Evolutionary conservation across 192 early-diverging fungal genomes (phyloP), one percentile per base, ranked within the genome.

Genomic region (Diversispora eburnea): DNA sequence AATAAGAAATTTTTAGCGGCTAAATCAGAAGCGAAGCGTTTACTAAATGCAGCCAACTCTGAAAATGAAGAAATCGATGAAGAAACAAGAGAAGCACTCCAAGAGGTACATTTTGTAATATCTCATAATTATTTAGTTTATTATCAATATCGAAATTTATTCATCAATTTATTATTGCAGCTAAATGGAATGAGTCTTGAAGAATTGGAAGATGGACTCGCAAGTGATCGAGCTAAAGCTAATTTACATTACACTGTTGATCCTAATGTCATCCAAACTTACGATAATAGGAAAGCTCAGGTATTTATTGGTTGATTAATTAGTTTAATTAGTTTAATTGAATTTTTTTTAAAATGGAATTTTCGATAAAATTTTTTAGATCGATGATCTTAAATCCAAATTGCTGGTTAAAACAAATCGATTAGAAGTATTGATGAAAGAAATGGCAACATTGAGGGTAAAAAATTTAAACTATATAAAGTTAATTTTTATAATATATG

Each of bases 201-300:
- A 17, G 83, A 92, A 39, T 77, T 97, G 15, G 88, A 93, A 77
- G 84, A 87, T 19, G 81, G 82, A 67, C 80, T 93, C 49, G 77
- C 78, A 10, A 74, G 75, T 2, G 83, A 89, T 73, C 59, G 77
- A 19, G 84, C 90, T 12, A 86, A 83, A 47, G 83, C 83, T 9
- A 87, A 87, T 0, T 74, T 88, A 51, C 79, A 88, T 46, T 79
- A 80, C 42, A 72, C 77, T 4, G 78, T 83, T 2, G 88, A 91
- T 68, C 79, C 86, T 19, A 72, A 78, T 9, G 87, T 91, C 2
- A 83, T 95, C 68, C 81, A 86, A 17, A 81, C 91, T 66, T 94
- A 89, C 74, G 87, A 90, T 77, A 75, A 83, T 56, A 86, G 92
- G 56, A 71, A 85, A 75, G 67, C 33, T 15, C 88, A 88, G 51